phyloP scores from a whole-genome alignment of 1,139 yeast genomes.

The Tardiomyces blankii region DNA sequence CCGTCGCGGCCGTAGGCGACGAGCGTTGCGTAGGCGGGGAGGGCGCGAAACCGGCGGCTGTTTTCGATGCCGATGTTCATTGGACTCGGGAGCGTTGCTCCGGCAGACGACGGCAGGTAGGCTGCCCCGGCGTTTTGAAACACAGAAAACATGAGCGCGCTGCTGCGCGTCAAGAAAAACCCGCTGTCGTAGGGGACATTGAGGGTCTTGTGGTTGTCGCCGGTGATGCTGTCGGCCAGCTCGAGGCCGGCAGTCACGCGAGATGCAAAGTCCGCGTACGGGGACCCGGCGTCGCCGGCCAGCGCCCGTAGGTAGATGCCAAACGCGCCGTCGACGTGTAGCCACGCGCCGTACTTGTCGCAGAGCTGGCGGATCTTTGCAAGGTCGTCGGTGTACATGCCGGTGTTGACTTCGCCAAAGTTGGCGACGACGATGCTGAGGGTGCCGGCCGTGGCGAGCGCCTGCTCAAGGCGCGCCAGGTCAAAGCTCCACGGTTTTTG shows the following conservation, averaged over 20 bases:
- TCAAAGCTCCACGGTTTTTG: constrained; percentile 15
- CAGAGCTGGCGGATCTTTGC: constrained; percentile 13
- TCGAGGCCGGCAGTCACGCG: constrained; percentile 14
- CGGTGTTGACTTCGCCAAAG: constrained; percentile 21
- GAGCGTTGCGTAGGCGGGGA: constrained; percentile 16
- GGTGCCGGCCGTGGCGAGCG: constrained; percentile 5
- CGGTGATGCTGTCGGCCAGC: constrained; percentile 19
- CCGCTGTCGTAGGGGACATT: constrained; percentile 22
- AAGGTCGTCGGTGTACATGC: constrained; percentile 14
- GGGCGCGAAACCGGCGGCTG: constrained; percentile 17
- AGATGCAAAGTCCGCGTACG: constrained; percentile 3
- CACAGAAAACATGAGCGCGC: constrained; percentile 8
- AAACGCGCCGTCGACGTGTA: constrained; percentile 21
- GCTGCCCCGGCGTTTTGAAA: constrained; percentile 19
- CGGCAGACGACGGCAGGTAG: constrained; percentile 7
- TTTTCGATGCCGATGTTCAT: constrained; percentile 18
- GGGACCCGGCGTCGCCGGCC: neutral
- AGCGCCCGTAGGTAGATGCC: constrained; percentile 14
- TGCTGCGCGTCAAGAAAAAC: constrained; percentile 12
- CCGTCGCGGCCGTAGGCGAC: constrained; percentile 16
- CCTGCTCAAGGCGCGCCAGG: constrained; percentile 9
- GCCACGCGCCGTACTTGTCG: constrained; percentile 18
- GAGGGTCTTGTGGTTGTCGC: constrained; percentile 19
- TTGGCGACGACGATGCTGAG: constrained; percentile 14
- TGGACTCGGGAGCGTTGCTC: constrained; percentile 10